A percentile compares a stretch with the other conserved stretches of the same genome.
Conservation (phyloP, 2,329 filamentous ascomycete genomes). For the Diaporthe citri region DNA sequence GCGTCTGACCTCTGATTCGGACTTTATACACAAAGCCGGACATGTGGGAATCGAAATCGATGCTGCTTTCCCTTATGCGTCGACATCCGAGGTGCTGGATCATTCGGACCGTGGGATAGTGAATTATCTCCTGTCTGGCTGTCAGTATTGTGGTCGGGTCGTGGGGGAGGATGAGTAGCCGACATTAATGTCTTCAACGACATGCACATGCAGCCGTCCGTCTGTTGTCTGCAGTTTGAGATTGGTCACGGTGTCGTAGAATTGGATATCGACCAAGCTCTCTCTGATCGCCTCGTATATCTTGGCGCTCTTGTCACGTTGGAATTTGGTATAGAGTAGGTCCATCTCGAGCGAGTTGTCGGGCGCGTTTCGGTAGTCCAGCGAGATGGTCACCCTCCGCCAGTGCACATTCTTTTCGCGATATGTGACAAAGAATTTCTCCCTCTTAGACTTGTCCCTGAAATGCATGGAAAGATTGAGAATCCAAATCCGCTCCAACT, state of each 20-base stretch:
- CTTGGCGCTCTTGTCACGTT: slow-evolving; percentile 90
- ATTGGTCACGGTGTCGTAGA: slow-evolving; percentile 96
- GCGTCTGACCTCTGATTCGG: slow-evolving; percentile 71
- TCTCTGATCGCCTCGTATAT: slow-evolving; percentile 97
- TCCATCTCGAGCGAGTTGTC: slow-evolving; percentile 88
- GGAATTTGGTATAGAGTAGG: slow-evolving; percentile 80
- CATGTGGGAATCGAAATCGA: slow-evolving; percentile 91
- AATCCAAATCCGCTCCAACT: slow-evolving; percentile 92
- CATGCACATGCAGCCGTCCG: slow-evolving; percentile 91
- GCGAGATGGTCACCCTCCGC: slow-evolving; percentile 91
- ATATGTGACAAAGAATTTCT: slow-evolving; percentile 98
- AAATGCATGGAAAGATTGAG: slow-evolving; percentile 99
- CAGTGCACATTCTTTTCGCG: slow-evolving; percentile 83
- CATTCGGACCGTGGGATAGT: slow-evolving; percentile 80
- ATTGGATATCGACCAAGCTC: slow-evolving; percentile 92
- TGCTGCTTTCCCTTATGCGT: slow-evolving; percentile 77
- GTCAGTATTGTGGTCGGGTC: slow-evolving; percentile 19
- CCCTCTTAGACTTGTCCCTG: slow-evolving; percentile 88
- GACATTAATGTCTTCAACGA: slow-evolving; percentile 93
- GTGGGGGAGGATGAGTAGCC: slow-evolving; percentile 47
- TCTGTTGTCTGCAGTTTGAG: slow-evolving; percentile 92
- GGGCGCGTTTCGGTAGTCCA: slow-evolving; percentile 88
- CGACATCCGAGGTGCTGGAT: slow-evolving; percentile 79
- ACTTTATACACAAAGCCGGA: slow-evolving; percentile 99
- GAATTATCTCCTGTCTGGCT: slow-evolving; percentile 79